phyloP scores from a whole-genome alignment of 164 flowering plant genomes.

The Nelumbo lutea region DNA sequence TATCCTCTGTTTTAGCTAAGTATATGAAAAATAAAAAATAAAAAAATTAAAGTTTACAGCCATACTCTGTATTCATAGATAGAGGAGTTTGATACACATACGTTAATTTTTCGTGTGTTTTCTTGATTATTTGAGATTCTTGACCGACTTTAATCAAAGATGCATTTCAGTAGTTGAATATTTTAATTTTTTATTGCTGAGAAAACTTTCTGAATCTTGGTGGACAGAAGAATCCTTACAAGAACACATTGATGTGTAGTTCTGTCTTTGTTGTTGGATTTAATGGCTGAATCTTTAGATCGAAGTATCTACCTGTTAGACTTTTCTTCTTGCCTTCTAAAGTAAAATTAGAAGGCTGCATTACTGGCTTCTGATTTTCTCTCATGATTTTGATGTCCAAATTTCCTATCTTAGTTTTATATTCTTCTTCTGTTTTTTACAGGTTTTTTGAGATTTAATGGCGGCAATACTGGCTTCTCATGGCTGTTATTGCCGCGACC shows the following conservation, averaged over 20 bases:
- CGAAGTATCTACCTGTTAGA: not conserved
- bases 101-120: not conserved
- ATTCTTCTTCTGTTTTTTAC: not conserved
- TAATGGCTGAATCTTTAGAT: not conserved
- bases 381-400: not conserved
- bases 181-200: not conserved
- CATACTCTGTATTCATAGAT: not conserved
- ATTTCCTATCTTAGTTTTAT: not conserved
- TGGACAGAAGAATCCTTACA: too few relatives aligned
- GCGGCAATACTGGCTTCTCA: conserved; percentile 65
- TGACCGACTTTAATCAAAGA: not conserved
- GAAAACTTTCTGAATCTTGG: not conserved
- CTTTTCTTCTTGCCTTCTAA: not conserved
- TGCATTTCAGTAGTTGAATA: not conserved
- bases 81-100: not conserved
- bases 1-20: too few relatives aligned
- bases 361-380: not conserved
- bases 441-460: conserved; percentile 35
- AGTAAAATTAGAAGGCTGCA: not conserved
- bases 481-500: conserved; percentile 41
- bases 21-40: too few relatives aligned
- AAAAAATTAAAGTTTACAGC: too few relatives aligned
- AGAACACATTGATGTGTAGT: not conserved
- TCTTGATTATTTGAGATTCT: not conserved
- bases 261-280: not conserved